Evolutionary conservation across 164 flowering plant genomes (phyloP).

Genomic region (Stephania yunnanensis): DNA sequence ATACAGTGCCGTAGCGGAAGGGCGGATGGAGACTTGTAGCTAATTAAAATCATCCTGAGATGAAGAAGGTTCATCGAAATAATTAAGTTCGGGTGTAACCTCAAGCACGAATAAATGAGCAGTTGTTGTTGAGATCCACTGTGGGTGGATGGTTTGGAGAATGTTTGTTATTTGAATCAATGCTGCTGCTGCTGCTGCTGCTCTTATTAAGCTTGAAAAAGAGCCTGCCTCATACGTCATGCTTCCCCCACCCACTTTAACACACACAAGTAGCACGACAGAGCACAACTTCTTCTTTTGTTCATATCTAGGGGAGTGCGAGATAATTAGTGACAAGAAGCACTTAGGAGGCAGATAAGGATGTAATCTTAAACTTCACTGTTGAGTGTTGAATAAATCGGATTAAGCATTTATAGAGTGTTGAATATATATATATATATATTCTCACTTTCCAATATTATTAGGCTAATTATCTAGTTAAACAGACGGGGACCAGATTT

Average conservation of each 20-base stretch:
- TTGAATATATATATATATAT: too few relatives aligned
- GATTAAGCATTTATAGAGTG: too few relatives aligned
- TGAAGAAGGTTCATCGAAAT: neutral
- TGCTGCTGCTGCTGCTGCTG: too few relatives aligned
- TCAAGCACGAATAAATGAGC: neutral
- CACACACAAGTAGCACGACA: neutral
- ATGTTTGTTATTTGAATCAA: neutral
- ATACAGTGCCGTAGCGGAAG: too few relatives aligned
- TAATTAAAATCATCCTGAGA: neutral
- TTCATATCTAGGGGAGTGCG: neutral
- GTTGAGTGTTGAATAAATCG: neutral
- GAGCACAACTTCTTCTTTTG: neutral
- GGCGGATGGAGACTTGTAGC: too few relatives aligned
- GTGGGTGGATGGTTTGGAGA: neutral
- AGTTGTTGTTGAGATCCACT: neutral
- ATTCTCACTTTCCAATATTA: too few relatives aligned
- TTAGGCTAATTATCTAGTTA: too few relatives aligned
- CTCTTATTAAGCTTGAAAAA: neutral
- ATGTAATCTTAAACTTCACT: neutral
- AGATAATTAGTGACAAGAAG: neutral
- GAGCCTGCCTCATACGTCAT: neutral
- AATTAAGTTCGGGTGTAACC: too few relatives aligned
- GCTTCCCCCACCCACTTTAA: neutral
- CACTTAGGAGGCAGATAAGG: neutral
- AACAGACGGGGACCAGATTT: too few relatives aligned